Evolutionary conservation across 192 early-diverging fungal species (phyloP).

Genomic region (Coemansia sp.): DNA sequence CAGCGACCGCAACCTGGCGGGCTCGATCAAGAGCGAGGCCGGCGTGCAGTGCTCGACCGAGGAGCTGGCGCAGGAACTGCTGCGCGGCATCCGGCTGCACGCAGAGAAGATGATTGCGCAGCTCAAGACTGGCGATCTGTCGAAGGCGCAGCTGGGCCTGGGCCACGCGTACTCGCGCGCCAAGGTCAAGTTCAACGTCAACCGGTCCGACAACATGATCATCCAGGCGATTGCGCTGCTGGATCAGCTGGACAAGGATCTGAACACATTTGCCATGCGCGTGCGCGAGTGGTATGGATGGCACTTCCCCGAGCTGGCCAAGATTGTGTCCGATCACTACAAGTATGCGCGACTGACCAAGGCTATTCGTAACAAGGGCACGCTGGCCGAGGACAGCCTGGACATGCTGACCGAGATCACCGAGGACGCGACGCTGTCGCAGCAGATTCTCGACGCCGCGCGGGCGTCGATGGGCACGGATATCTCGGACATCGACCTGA

Average conservation of each 20-base stretch:
- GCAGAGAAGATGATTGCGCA: slow-evolving; percentile 81
- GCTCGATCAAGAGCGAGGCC: slow-evolving; percentile 58
- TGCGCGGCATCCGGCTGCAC: slow-evolving; percentile 92
- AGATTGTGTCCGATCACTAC: slow-evolving; percentile 91
- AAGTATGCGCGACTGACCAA: slow-evolving; percentile 88
- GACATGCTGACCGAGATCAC: slow-evolving; percentile 91
- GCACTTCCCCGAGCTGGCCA: slow-evolving; percentile 99
- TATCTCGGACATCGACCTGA: slow-evolving; percentile 93
- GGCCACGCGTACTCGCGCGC: slow-evolving; percentile 98
- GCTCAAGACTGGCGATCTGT: slow-evolving; percentile 90
- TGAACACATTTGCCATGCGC: slow-evolving; percentile 97
- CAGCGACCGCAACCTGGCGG: slow-evolving; percentile 79
- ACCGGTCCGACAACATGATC: slow-evolving; percentile 99
- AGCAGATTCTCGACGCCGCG: slow-evolving; percentile 89
- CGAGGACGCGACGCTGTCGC: slow-evolving; percentile 79
- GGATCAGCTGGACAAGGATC: slow-evolving; percentile 99
- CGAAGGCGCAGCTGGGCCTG: slow-evolving; percentile 91
- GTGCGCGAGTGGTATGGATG: slow-evolving; percentile 99
- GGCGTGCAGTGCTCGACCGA: slow-evolving; percentile 75
- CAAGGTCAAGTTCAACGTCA: slow-evolving; percentile 98
- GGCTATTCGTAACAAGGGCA: slow-evolving; percentile 82
- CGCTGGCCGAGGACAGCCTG: slow-evolving; percentile 90
- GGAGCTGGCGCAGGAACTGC: slow-evolving; percentile 80
- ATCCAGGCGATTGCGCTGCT: slow-evolving; percentile 96
- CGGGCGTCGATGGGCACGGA: slow-evolving; percentile 99